Evolutionary conservation across 225 moss, liverwort and hornwort genomes (phyloP).

Genomic region (Pseudoscleropodium purum): DNA sequence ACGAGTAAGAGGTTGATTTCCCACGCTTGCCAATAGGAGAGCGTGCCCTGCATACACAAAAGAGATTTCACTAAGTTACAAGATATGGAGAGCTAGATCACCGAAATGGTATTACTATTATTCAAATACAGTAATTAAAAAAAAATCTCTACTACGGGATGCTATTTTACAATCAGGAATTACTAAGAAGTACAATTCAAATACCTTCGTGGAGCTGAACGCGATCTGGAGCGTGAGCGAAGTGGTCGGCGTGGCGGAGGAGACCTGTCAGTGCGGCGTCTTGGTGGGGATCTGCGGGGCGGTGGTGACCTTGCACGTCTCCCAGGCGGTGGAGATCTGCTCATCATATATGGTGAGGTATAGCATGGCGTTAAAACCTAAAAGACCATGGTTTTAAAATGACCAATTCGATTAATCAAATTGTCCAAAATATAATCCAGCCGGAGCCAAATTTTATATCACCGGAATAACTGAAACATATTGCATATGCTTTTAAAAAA

Average conservation of each 20-base stretch:
- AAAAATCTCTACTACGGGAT: not conserved
- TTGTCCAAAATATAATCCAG: not conserved
- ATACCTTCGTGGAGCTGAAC: conserved; percentile 93
- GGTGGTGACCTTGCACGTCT: conserved; percentile 83
- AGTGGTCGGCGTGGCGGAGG: conserved; percentile 71
- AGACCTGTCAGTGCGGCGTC: conserved; percentile 72
- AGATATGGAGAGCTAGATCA: not conserved
- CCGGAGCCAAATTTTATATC: not conserved
- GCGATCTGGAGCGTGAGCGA: conserved; percentile 82
- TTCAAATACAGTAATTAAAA: not conserved
- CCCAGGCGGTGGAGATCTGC: conserved; percentile 63
- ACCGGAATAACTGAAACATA: not conserved
- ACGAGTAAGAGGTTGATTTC: conserved; percentile 78
- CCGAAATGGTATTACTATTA: not conserved
- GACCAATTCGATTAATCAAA: not conserved
- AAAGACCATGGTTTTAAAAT: not conserved
- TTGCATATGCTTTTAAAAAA: not conserved
- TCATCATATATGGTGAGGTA: not conserved
- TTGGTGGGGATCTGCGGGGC: conserved; percentile 63
- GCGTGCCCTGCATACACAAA: conserved; percentile 50
- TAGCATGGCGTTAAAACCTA: not conserved
- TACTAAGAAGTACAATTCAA: not conserved
- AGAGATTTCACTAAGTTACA: not conserved
- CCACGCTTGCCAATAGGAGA: conserved; percentile 69
- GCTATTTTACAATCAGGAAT: not conserved